Conservation (phyloP, 306 rosid genomes). For the Neltuma alba region DNA sequence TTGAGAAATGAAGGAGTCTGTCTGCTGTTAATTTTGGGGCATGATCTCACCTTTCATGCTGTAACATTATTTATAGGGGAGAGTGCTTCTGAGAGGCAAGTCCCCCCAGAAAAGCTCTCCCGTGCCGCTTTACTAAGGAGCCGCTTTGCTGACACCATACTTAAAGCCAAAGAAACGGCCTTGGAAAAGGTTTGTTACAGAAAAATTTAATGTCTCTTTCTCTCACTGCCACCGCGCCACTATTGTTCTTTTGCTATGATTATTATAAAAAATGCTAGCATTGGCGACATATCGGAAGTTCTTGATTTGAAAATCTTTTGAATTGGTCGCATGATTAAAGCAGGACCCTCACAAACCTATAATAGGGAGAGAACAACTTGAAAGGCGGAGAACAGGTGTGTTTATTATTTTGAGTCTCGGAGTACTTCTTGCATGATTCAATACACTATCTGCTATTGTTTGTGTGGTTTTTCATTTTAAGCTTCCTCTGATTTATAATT, state of each 20-base stretch:
- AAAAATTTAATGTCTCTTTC: not conserved
- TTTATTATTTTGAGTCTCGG: not conserved
- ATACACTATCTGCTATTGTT: not conserved
- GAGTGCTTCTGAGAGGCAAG: not conserved
- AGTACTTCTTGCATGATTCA: not conserved
- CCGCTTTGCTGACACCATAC: not conserved
- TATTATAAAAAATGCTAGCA: not conserved
- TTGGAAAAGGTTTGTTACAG: not conserved
- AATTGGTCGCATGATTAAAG: not conserved
- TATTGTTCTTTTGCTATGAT: not conserved
- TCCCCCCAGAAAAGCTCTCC: not conserved
- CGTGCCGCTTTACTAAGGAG: not conserved
- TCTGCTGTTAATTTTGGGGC: not conserved
- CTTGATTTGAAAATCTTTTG: not conserved
- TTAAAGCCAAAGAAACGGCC: not conserved
- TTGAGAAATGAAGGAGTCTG: not conserved
- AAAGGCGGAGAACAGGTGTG: not conserved
- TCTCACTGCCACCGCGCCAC: not conserved
- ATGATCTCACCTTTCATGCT: not conserved
- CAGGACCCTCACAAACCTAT: not conserved
- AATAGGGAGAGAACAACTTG: not conserved
- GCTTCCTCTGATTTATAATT: not conserved
- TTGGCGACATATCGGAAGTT: not conserved
- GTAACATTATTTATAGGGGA: constrained; percentile 1
- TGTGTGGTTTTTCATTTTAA: not conserved